phyloP scores from a whole-genome alignment of 495 filamentous ascomycete genomes.

The Neurospora terricola region DNA sequence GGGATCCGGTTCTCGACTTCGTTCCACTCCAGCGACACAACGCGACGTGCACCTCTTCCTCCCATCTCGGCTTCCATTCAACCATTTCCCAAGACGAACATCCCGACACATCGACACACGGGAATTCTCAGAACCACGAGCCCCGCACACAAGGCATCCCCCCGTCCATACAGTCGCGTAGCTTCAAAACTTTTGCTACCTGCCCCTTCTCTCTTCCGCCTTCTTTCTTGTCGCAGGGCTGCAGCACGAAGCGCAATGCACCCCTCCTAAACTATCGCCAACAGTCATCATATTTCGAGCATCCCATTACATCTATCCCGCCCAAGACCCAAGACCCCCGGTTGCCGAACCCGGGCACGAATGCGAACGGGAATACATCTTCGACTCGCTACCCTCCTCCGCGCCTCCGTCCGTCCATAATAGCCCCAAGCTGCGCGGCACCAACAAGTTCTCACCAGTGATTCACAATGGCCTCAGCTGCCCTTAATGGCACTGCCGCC shows the following conservation, averaged over 20 bases:
- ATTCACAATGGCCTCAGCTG: conserved; percentile 20
- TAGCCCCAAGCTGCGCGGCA: neutral
- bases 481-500: conserved; percentile 12
- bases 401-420: conserved; percentile 1
- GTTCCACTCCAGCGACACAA: neutral
- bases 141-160: neutral
- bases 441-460: neutral
- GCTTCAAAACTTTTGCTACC: neutral
- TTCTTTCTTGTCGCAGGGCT: neutral
- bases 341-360: neutral
- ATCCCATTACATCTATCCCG: neutral
- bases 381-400: neutral
- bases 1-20: neutral
- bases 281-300: neutral
- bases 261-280: neutral
- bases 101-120: neutral
- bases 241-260: neutral
- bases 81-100: neutral
- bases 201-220: neutral
- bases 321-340: neutral
- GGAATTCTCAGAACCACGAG: neutral
- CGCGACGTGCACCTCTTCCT: neutral
- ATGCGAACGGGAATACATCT: neutral
- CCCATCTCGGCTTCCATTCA: neutral
- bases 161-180: neutral